Base-by-base conservation (phyloP, 192 early-diverging fungal genomes). In the Backusella psychrophila region DNA sequence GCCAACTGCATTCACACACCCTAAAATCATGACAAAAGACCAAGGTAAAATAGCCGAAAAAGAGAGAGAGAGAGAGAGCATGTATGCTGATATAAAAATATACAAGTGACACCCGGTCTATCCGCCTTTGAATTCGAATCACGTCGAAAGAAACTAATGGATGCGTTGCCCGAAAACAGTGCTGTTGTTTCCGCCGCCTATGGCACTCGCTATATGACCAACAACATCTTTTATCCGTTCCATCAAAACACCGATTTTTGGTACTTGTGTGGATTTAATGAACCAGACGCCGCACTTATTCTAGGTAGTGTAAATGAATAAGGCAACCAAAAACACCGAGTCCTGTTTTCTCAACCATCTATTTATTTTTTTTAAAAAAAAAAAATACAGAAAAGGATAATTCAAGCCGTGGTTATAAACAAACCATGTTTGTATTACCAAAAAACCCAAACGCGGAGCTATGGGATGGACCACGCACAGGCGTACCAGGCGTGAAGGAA, bases 191-290 rank as follows among this genome's bases (percentile, higher is more conserved):
- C 90, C 19, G 87, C 92, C 17, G 92, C 95, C 2, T 90, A 95
- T 75, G 85, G 87, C 0, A 90, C 95, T 69, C 86, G 93, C 19
- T 99, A 95, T 81, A 89, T 92, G 80, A 93, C 96, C 72, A 91
- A 94, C 66, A 93, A 94, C 69, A 95, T 98, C 63, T 98, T 99
- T 87, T 95, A 99, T 79, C 91, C 90, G 29, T 99, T 96, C 80
- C 94, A 96, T 75, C 98, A 99, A 78, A 88, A 94, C 74, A 95
- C 96, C 7, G 93, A 99, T 75, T 90, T 98, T 78, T 90, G 89
- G 75, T 98, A 98, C 72, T 83, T 99, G 41, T 85, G 80, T 42
- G 89, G 98, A 41, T 94, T 96, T 78, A 94, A 98, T 81, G 96
- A 99, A 78, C 96, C 96, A 1, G 94, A 98, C 76, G 88, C 92